These are phyloP conservation scores for Coemansia sp. DNA, from an alignment of 192 early-diverging fungal genomes.

Conservation along the genomic window DNA sequence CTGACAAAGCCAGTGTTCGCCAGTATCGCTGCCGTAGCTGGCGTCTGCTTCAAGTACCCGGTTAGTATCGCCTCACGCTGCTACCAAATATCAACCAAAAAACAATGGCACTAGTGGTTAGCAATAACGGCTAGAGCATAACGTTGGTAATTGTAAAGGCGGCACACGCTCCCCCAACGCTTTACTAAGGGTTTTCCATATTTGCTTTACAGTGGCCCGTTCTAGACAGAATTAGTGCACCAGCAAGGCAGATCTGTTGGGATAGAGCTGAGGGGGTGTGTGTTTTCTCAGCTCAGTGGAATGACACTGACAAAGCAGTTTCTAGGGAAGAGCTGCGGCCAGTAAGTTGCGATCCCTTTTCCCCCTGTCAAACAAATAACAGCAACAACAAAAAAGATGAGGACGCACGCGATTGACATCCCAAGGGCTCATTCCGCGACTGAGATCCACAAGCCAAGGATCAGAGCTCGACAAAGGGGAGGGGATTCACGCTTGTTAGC, in stretches of 20 bases:
- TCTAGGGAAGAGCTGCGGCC: neutral
- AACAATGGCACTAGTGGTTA: neutral
- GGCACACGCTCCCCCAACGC: neutral
- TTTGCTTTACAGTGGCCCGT: slow-evolving; percentile 3
- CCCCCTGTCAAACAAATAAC: slow-evolving; percentile 11
- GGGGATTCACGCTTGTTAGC: neutral
- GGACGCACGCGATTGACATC: slow-evolving; percentile 9
- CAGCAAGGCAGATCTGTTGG: neutral
- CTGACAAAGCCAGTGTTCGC: slow-evolving; percentile 36
- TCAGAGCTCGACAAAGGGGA: slow-evolving; percentile 1
- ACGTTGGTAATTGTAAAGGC: no score
- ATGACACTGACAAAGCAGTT: neutral
- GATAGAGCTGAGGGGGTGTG: neutral
- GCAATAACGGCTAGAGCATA: neutral
- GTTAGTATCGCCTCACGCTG: slow-evolving; percentile 62
- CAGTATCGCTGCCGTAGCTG: slow-evolving; percentile 48
- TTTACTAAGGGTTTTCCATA: neutral
- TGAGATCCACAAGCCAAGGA: neutral
- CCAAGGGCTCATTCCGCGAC: neutral
- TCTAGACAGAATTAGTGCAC: slow-evolving; percentile 10
- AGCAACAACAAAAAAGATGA: slow-evolving; percentile 7
- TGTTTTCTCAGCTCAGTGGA: neutral
- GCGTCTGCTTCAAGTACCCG: slow-evolving; percentile 62
- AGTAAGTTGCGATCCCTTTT: slow-evolving; percentile 2
- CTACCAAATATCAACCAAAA: slow-evolving; percentile 26